Evolutionary conservation across 768 basidiomycete species (phyloP), one percentile per base, ranked within the genome.

Genomic region (Lactarius tabidus): DNA sequence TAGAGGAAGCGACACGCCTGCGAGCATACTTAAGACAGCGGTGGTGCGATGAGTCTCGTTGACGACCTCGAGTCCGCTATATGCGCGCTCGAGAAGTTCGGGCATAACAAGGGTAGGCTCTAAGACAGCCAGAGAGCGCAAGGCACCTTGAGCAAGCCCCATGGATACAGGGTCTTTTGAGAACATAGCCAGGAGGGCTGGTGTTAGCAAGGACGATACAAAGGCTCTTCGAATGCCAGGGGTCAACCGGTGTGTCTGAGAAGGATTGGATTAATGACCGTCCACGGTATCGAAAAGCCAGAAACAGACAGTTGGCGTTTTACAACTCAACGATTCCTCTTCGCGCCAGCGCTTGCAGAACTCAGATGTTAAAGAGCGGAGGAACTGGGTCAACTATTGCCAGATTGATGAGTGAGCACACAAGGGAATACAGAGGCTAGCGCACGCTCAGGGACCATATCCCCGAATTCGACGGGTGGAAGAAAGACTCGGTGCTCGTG

Each of bases 41-140:
- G 93, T 94, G 5, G 95, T 97, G 45, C 95, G 80, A 74, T 97
- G 93, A 0, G 96, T 98, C 80, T 98, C 95, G 68, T 95, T 95
- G 20, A 98, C 84, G 14, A 89, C 87, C 73, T 97, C 94, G n/a
- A 98, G 79, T 0, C 94, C 94, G 41, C 90, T 83, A 67, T 96
- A 94, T 1, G 93, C 93, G 35, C 95, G 85, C 71, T 97, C 95
- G 28, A 98, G 81, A 15, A 98, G 79, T 48, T 93, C 88, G 3
- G 95, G 95, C 87, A 98, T 90, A 70, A 98, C 83, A 38, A 96
- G 77, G 20, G 81, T 79, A 0, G 96, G 93, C 71, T 97, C 94
- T 8, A 93, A 79, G 62, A 89, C 78, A 1, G 91, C 86, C 77
- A 98, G 79, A 33, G 82, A 81, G 66, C 89, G 89, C 59, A 98